Evolutionary conservation across 257 asterid species (phyloP).

Genomic region (Scutellaria barbata): DNA sequence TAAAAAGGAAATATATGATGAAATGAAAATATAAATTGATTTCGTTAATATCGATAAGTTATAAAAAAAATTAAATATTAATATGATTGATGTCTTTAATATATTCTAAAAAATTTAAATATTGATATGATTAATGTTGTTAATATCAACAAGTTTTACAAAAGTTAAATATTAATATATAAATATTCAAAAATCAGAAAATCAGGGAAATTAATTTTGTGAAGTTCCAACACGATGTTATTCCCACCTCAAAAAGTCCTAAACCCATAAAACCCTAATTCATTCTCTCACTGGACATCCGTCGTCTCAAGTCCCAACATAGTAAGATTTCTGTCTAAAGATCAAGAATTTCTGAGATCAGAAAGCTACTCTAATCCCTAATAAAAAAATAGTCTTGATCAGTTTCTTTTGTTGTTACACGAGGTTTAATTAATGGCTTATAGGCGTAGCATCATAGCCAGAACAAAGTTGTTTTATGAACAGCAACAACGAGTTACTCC

Average conservation of each 20-base stretch:
- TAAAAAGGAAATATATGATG: too few species aligned
- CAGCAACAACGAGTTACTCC: slow-evolving; percentile 64
- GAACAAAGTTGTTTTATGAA: slow-evolving; percentile 68
- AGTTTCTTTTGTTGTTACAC: background rate
- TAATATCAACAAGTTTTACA: too few species aligned
- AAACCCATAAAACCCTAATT: slow-evolving; percentile 25
- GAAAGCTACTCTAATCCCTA: background rate
- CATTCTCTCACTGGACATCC: background rate
- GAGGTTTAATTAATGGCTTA: slow-evolving; percentile 59
- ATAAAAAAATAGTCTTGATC: background rate
- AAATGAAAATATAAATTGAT: too few species aligned
- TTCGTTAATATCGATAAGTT: too few species aligned
- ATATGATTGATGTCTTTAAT: too few species aligned
- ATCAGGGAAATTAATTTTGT: too few species aligned
- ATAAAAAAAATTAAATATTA: too few species aligned
- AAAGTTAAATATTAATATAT: too few species aligned
- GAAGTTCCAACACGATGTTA: too few species aligned
- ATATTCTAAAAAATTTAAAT: too few species aligned
- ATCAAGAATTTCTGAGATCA: background rate
- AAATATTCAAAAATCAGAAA: too few species aligned
- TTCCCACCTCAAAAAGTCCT: background rate
- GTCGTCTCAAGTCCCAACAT: background rate
- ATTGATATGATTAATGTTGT: too few species aligned
- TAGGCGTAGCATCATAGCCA: slow-evolving; percentile 66
- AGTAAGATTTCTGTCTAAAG: slow-evolving; percentile 24